Evolutionary conservation across 2,329 filamentous ascomycete genomes (phyloP), one percentile per base, ranked within the genome.

Genomic region (Alternaria rosae): DNA sequence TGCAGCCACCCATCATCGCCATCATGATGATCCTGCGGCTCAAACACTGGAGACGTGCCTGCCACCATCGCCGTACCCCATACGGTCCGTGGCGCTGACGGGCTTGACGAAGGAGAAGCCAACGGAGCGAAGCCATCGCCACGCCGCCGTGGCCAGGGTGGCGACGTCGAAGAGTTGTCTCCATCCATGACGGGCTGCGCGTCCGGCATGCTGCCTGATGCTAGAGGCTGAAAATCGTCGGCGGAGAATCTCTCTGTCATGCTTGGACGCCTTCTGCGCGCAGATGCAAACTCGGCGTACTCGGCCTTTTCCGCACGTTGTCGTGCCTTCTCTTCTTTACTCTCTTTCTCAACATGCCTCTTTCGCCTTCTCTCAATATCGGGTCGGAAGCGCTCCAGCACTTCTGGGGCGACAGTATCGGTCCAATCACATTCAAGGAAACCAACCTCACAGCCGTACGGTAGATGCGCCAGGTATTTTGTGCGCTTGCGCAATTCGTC

Each of bases 341-440:
- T 87, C 62, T 92, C 92, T 78, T 97, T 97, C 69, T 97, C 94
- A 6, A 85, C 85, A 70, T 96, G 93, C 56, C 87, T 86, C 78
- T 91, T 93, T 58, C 93, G 85, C 55, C 94, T 86, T 59, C 87
- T 86, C 67, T 92, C 91, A 55, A 95, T 91, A 62, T 97, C 93
- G 0, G 84, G 81, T n/a, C 85, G 83, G 79, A 97, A 97, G 1
- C 86, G 85, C 41, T 88, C 88, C n/a, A 97, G 83, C 4, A 92
- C 86, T 53, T 92, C 90, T 1, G 89, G 85, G 4, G 89, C 86
- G 6, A 97, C 92, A 38, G 95, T 92, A 68, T 97, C 93, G 4
- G 92, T 93, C 94, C 94, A 97, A 77, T 97, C 93, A 74, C 94
- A 97, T 80, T 97, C 94, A 1, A 97, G 80, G 72, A 97, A 97